A percentile compares a stretch with the other conserved stretches of the same genome.
phyloP scores from a whole-genome alignment of 805 yeast species.

The Yamadazyma akitaensis region DNA sequence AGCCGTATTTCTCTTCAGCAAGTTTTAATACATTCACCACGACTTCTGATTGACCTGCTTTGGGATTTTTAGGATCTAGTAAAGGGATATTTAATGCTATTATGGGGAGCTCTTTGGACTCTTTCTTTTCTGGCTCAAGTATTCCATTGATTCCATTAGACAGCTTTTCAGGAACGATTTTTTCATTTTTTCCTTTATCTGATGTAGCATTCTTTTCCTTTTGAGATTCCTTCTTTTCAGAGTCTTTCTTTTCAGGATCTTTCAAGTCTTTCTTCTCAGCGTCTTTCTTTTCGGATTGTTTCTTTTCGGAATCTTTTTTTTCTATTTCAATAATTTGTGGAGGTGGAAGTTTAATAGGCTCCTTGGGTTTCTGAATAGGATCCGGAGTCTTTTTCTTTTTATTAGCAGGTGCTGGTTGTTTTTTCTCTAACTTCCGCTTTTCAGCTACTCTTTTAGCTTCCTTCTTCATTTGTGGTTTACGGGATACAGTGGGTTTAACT shows the following conservation, averaged over 20 bases:
- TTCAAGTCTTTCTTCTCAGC: neutral
- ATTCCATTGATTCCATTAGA: neutral
- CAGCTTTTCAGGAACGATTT: neutral
- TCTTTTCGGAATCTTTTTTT: neutral
- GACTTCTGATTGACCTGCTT: constrained; percentile 58
- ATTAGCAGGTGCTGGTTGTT: constrained; percentile 13
- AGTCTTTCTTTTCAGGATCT: constrained; percentile 3
- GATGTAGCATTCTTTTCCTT: neutral
- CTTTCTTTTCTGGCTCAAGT: constrained; percentile 16
- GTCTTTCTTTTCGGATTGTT: constrained; percentile 4
- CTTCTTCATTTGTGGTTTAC: constrained; percentile 16
- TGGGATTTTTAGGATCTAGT: constrained; percentile 42
- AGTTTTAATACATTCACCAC: constrained; percentile 68
- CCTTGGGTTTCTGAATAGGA: constrained; percentile 14
- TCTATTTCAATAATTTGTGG: constrained; percentile 20
- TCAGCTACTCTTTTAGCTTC: constrained; percentile 13
- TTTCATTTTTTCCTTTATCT: neutral
- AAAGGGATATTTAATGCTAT: constrained; percentile 56
- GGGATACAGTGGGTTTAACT: constrained; percentile 9
- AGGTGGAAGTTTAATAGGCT: constrained; percentile 18
- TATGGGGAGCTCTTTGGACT: constrained; percentile 40
- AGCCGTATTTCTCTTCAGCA: constrained; percentile 84
- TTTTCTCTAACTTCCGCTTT: constrained; percentile 10
- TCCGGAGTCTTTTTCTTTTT: constrained; percentile 16
- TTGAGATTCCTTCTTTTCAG: constrained; percentile 3